Percentiles rank a stretch among this genome's conserved stretches.
These are phyloP conservation scores for Daldinia sp. DNA, from an alignment of 2,329 filamentous ascomycete species.

Conservation along the genomic window DNA sequence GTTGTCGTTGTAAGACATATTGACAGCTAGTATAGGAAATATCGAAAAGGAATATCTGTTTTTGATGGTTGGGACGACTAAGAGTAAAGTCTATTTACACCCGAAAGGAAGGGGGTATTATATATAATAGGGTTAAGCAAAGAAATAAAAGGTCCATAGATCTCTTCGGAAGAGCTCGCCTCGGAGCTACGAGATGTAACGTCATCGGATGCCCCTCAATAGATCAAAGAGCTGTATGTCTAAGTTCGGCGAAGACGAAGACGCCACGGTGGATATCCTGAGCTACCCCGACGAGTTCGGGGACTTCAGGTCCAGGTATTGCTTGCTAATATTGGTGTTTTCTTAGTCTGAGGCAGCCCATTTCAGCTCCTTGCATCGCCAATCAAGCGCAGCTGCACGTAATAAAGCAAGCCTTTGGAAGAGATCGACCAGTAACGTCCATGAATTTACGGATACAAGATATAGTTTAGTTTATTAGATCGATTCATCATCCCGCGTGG, in stretches of 20 bases:
- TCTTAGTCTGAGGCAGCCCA: slow-evolving; percentile 22
- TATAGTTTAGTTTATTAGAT: slow-evolving; percentile 18
- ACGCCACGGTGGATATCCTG: slow-evolving; percentile 29
- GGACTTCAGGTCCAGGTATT: slow-evolving; percentile 9
- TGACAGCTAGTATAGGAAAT: slow-evolving; percentile 18
- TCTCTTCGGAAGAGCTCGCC: slow-evolving; percentile 25
- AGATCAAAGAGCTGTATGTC: slow-evolving; percentile 32
- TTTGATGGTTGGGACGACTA: neutral
- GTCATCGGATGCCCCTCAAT: slow-evolving; percentile 27
- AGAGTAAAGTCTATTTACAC: neutral
- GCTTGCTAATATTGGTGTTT: slow-evolving; percentile 4
- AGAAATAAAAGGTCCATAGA: slow-evolving; percentile 15
- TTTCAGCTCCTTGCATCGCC: slow-evolving; percentile 31
- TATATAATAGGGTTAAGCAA: slow-evolving; percentile 33
- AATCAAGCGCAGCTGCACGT: slow-evolving; percentile 8
- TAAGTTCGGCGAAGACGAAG: slow-evolving; percentile 29
- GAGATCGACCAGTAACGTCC: slow-evolving; percentile 18
- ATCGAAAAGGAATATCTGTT: neutral
- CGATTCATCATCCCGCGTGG: slow-evolving; percentile 24
- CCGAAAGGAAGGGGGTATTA: slow-evolving; percentile 20
- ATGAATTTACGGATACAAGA: neutral
- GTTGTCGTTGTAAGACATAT: slow-evolving; percentile 58
- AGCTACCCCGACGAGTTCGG: slow-evolving; percentile 11
- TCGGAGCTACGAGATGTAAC: slow-evolving; percentile 16
- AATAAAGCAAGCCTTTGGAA: neutral